Base-by-base conservation (phyloP, 1,284 basidiomycete species). In the Melampsora occidentalis region DNA sequence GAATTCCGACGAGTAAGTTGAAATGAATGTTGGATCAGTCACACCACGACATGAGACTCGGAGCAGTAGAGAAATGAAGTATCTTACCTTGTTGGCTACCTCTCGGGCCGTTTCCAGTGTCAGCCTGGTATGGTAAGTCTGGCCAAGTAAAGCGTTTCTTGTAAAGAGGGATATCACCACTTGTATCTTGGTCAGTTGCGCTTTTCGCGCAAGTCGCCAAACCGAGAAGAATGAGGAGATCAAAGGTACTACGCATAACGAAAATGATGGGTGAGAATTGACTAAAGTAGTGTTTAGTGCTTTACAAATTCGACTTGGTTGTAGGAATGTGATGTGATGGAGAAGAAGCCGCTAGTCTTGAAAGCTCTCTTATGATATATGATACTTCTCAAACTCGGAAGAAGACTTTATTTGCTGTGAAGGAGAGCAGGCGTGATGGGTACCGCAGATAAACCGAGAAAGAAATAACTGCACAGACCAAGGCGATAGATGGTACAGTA, bases 81-180 rank as follows among this genome's bases (percentile, higher is more conserved):
- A 42, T 51, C 63, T 5, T 39, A 62, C 71, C 71, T 75, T 67
- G 64, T 49, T 75, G 71, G 20, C 2, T n/a, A n/a, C 71, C 71
- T 16, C 71, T 28, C 10, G 71, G 71, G 14, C 78, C 78, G 72
- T 72, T 69, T 35, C 79, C 79, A 35, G 73, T 76, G 59, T 79
- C 79, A 42, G 79, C 79, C 22, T 79, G 78, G 42, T 78, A 75
- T 16, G 79, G 79, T 20, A 79, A 68, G 39, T 78, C 51, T 4
- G 79, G 79, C 64, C 71, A 79, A 28, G 73, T 63, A 53, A 79
- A 79, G 25, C 77, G 79, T 63, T 79, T 79, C 28, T 68, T 77
- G 22, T 76, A 76, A 35, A 79, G 77, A 9, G 79, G 78, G 18
- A 79, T 42, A 63, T 79, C 78, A 35, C 78, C 79, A 22, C 76